Base-by-base conservation (phyloP, 805 yeast species). In the Sungouiozyma intestinalis region DNA sequence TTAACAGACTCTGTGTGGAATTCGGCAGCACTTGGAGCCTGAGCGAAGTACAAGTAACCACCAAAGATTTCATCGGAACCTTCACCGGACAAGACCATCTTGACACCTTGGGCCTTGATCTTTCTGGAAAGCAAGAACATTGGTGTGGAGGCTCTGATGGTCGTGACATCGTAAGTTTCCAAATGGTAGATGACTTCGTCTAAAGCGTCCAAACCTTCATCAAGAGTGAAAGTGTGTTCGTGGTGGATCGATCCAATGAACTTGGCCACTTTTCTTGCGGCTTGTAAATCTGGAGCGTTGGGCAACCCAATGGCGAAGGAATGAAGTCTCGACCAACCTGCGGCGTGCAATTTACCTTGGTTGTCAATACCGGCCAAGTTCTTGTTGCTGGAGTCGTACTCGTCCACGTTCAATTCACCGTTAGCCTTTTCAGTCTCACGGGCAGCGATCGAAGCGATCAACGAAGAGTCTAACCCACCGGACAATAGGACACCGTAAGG, bases 51-150 rank as follows among this genome's bases (percentile, higher is more conserved):
- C 55, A 92, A 71, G 76, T 92, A 92, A 43, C 99, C 99, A 55
- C 99, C 99, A 62, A 92, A 92, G 64, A 92, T 82, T 73, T 92
- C 99, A 67, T 92, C 99, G 21, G 97, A 86, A 49, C 99, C 99
- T 69, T 92, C 99, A 62, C 99, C 99, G 33, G 95, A 85, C 45
- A 92, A 71, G 34, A 92, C 99, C 99, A 92, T 92, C 79, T 92
- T 92, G 57, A 92, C 95, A 66, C 98, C 99, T 68, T 90, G 97
- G 40, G 98, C 98, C 73, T 92, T 92, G 72, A 92, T 92, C 72
- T 92, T 92, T 67, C 99, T 77, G 14, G 95, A 82, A 52, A 92
- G 72, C 57, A 92, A 71, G 73, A 88, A 92, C 99, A 92, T 92
- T 53, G 99, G 99, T 35, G 98, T 92, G 8, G 97, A 88, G 29